Conservation (phyloP, 306 rosid genomes). For the Trifolium subterraneum region DNA sequence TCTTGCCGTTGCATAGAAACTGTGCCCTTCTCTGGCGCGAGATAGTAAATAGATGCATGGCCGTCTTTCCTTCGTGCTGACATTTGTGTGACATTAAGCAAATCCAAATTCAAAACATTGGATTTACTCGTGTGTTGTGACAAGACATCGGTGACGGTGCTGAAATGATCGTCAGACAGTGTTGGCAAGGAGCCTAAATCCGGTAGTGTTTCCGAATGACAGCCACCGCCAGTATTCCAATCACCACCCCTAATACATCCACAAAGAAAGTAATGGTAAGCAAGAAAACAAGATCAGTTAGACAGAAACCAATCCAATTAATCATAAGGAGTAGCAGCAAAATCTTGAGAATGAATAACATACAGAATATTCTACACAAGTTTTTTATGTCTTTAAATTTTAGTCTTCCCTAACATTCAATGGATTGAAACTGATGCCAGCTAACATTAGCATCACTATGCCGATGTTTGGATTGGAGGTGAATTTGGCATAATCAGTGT, state of each 20-base stretch:
- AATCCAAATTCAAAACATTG: slow-evolving; percentile 50
- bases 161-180: slow-evolving; percentile 50
- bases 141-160: slow-evolving; percentile 52
- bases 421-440: not conserved
- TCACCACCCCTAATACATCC: slow-evolving; percentile 71
- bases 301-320: too few species aligned
- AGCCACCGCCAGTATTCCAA: slow-evolving; percentile 91
- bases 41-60: slow-evolving; percentile 78
- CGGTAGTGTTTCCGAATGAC: slow-evolving; percentile 79
- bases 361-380: not conserved
- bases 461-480: too few species aligned
- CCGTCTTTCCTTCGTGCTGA: slow-evolving; percentile 78
- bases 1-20: slow-evolving; percentile 74
- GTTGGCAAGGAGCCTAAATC: slow-evolving; percentile 54
- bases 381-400: not conserved
- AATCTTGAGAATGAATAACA: slow-evolving; percentile 14
- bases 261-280: slow-evolving; percentile 22
- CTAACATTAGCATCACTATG: slow-evolving; percentile 1
- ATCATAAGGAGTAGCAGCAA: not conserved
- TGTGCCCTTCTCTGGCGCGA: slow-evolving; percentile 49
- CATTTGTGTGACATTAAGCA: slow-evolving; percentile 77
- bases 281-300: slow-evolving; percentile 21
- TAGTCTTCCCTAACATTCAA: not conserved
- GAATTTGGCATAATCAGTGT: too few species aligned
- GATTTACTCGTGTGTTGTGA: slow-evolving; percentile 53